phyloP scores from a whole-genome alignment of 2,329 filamentous ascomycete species.

The Clarireedia hainanense region DNA sequence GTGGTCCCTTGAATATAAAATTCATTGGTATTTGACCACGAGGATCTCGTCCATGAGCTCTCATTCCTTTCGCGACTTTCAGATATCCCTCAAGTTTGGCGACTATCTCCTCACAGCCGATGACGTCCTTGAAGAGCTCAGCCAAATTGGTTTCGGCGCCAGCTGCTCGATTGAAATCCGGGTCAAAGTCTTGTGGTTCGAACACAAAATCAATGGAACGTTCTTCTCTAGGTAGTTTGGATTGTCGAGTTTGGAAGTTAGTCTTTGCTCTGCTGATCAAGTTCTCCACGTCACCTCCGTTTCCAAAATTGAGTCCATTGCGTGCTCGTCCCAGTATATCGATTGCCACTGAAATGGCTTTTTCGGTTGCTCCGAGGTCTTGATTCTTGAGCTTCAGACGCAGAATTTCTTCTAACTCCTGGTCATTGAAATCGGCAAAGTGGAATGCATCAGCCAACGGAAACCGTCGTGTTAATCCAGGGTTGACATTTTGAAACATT shows the following conservation, averaged over 20 bases:
- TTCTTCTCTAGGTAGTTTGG: conserved; percentile 9
- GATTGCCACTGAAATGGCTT: conserved; percentile 46
- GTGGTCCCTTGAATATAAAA: conserved; percentile 49
- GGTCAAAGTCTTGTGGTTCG: conserved; percentile 42
- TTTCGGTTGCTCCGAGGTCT: conserved; percentile 43
- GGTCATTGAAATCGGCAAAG: conserved; percentile 60
- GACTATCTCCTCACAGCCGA: conserved; percentile 45
- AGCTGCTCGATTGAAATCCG: conserved; percentile 39
- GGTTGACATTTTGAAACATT: conserved; percentile 70
- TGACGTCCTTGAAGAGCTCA: conserved; percentile 40
- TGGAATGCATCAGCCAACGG: conserved; percentile 53
- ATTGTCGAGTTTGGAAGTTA: conserved; percentile 21
- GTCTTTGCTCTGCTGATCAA: conserved; percentile 47
- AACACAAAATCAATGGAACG: conserved; percentile 20
- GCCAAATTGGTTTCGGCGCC: conserved; percentile 35
- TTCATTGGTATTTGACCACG: conserved; percentile 45
- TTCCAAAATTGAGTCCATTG: conserved; percentile 60
- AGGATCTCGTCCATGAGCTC: conserved; percentile 39
- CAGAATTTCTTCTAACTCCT: conserved; percentile 51
- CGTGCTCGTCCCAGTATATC: conserved; percentile 54
- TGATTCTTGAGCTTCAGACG: conserved; percentile 52
- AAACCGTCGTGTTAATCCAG: conserved; percentile 60
- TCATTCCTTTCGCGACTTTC: conserved; percentile 37
- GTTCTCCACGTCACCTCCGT: conserved; percentile 69
- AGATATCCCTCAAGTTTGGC: conserved; percentile 41